Evolutionary conservation across 2,329 filamentous ascomycete species (phyloP).

Genomic region (Aspergillus brasiliensis): DNA sequence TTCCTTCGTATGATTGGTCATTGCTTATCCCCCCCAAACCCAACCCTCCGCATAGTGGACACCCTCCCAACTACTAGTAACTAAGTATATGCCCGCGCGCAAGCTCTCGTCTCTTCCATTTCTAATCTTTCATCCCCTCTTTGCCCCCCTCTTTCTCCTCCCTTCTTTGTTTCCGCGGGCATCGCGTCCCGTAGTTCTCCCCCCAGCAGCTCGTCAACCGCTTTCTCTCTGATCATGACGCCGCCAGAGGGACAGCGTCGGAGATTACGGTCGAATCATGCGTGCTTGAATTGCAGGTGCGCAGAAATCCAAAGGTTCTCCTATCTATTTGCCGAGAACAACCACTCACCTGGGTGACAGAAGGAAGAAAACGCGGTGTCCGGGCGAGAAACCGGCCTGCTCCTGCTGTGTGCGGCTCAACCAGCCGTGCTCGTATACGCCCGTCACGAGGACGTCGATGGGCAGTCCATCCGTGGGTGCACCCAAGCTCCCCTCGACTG

Average conservation of each 20-base stretch:
- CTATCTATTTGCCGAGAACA: not conserved
- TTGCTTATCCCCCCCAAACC: too few species aligned
- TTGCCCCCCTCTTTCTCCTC: too few species aligned
- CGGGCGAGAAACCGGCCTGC: conserved; percentile 55
- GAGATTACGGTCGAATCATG: conserved; percentile 37
- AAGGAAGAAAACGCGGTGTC: conserved; percentile 56
- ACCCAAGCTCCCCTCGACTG: not conserved
- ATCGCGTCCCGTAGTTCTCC: not conserved
- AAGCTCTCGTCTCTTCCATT: too few species aligned
- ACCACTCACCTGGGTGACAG: conserved; percentile 26
- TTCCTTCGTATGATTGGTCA: too few species aligned
- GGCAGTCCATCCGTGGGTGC: conserved; percentile 49
- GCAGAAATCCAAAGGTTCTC: conserved; percentile 14
- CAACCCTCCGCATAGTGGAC: too few species aligned
- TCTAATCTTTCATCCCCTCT: too few species aligned
- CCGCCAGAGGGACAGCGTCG: conserved; percentile 33
- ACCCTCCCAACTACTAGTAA: too few species aligned
- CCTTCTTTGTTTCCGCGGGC: not conserved
- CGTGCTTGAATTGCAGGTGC: conserved; percentile 52
- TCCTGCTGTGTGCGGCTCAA: conserved; percentile 54
- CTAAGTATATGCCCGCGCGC: too few species aligned
- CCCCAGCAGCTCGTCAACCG: not conserved
- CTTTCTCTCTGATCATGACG: conserved; percentile 21
- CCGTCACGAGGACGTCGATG: conserved; percentile 40
- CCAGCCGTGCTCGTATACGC: conserved; percentile 51